Evolutionary conservation across 345 rosid species (phyloP).

Genomic region (Pistacia vera): DNA sequence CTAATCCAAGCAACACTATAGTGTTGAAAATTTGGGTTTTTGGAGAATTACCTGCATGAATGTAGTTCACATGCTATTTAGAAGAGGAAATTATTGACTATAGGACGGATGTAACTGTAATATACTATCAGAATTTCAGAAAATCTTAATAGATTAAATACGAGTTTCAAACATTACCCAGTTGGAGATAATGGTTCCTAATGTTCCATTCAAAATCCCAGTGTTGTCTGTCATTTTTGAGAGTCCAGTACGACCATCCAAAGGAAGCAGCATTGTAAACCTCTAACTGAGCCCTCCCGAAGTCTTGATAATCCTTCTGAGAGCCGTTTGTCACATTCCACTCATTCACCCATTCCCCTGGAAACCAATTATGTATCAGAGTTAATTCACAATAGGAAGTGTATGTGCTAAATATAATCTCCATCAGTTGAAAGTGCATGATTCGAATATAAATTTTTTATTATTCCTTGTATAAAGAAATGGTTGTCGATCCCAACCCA

Average conservation of each 20-base stretch:
- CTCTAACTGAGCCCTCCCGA: constrained; percentile 63
- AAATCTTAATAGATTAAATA: background rate
- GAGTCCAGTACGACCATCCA: constrained; percentile 83
- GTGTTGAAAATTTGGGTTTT: constrained; percentile 25
- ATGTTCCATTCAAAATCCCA: constrained; percentile 90
- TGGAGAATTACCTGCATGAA: constrained; percentile 45
- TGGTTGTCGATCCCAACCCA: too few species aligned
- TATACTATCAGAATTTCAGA: background rate
- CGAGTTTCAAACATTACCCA: constrained; percentile 40
- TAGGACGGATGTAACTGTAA: background rate
- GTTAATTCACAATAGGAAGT: background rate
- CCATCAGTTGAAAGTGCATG: background rate
- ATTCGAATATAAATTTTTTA: too few species aligned
- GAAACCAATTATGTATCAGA: constrained; percentile 10
- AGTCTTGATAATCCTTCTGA: constrained; percentile 60
- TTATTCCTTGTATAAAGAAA: too few species aligned
- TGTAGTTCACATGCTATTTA: constrained; percentile 1
- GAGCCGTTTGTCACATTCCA: constrained; percentile 62
- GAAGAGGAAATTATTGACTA: background rate
- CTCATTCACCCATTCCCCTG: constrained; percentile 88
- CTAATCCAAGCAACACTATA: constrained; percentile 28
- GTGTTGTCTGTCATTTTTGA: constrained; percentile 67
- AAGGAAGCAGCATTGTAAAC: constrained; percentile 70
- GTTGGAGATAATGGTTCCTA: constrained; percentile 53
- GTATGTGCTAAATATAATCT: too few species aligned